Percentiles rank a stretch among this genome's conserved stretches.
These are phyloP conservation scores for Pseudozyma sp. DNA, from an alignment of 1,284 basidiomycete genomes.

Conservation along the genomic window DNA sequence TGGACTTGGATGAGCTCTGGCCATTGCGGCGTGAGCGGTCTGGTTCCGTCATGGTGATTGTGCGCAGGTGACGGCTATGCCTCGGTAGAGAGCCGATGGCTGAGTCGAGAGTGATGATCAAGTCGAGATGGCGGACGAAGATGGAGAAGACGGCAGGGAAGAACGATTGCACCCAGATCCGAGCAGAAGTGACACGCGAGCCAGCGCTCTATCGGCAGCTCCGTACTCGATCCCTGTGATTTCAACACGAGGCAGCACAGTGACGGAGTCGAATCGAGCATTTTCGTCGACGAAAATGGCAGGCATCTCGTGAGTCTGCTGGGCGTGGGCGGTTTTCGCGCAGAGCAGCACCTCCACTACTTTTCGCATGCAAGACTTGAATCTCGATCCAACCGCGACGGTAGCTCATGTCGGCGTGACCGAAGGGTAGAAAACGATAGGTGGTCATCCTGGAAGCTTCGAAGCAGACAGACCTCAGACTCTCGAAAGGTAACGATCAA, in stretches of 20 bases:
- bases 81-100: conserved; percentile 6
- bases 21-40: conserved; percentile 25
- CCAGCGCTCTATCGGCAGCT: conserved; percentile 1
- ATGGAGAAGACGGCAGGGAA: not conserved
- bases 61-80: not conserved
- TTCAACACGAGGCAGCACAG: conserved; percentile 6
- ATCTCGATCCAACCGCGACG: not conserved
- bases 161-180: not conserved
- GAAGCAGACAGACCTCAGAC: no score
- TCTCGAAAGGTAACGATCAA: no score
- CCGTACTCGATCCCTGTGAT: conserved; percentile 10
- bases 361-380: not conserved
- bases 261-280: conserved; percentile 4
- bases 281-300: not conserved
- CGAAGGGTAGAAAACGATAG: no score
- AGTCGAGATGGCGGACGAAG: not conserved
- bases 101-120: conserved; percentile 2
- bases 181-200: not conserved
- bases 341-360: conserved; percentile 2
- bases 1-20: conserved; percentile 24
- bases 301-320: conserved; percentile 1
- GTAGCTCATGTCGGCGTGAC: no score
- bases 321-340: not conserved
- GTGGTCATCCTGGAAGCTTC: no score
- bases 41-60: conserved; percentile 24